Conservation (phyloP, 2,329 filamentous ascomycete species). For the Colletotrichum liaoningense region DNA sequence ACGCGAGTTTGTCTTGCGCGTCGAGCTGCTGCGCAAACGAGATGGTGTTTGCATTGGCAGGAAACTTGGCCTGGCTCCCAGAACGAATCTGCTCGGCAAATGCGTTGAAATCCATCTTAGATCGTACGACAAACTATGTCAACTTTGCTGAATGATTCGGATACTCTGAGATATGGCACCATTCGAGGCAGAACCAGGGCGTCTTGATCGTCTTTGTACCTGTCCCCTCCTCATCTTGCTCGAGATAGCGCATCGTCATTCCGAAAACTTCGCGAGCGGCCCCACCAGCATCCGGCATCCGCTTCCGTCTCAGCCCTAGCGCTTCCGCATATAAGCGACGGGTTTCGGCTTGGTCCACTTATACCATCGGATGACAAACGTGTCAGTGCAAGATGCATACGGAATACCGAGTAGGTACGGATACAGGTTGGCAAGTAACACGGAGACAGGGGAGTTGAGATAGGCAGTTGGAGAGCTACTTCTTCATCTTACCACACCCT, state of each 20-base stretch:
- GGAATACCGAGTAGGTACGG: too few species aligned
- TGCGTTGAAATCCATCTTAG: conserved; percentile 52
- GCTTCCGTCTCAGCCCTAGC: conserved; percentile 23
- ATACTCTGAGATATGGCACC: not conserved
- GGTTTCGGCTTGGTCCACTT: conserved; percentile 30
- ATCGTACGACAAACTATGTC: conserved; percentile 10
- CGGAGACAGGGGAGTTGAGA: not conserved
- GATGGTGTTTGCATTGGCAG: conserved; percentile 57
- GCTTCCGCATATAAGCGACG: conserved; percentile 35
- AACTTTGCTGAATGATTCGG: not conserved
- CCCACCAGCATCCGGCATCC: conserved; percentile 33
- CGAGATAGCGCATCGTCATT: conserved; percentile 29
- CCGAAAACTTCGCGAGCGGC: conserved; percentile 17
- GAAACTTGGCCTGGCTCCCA: conserved; percentile 56
- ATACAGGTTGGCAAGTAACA: not conserved
- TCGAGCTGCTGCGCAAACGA: conserved; percentile 67
- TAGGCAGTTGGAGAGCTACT: not conserved
- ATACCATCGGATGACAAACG: conserved; percentile 10
- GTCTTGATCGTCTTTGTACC: conserved; percentile 36
- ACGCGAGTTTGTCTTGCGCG: conserved; percentile 67
- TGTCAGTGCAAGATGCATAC: not conserved
- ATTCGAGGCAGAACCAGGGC: conserved; percentile 5
- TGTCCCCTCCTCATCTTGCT: conserved; percentile 4
- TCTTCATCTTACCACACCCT: conserved; percentile 15
- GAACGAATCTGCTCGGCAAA: conserved; percentile 53